Evolutionary conservation across 139 green algal genomes (phyloP), one percentile per base, ranked within the genome.

Genomic region (Ulvella scutata): DNA sequence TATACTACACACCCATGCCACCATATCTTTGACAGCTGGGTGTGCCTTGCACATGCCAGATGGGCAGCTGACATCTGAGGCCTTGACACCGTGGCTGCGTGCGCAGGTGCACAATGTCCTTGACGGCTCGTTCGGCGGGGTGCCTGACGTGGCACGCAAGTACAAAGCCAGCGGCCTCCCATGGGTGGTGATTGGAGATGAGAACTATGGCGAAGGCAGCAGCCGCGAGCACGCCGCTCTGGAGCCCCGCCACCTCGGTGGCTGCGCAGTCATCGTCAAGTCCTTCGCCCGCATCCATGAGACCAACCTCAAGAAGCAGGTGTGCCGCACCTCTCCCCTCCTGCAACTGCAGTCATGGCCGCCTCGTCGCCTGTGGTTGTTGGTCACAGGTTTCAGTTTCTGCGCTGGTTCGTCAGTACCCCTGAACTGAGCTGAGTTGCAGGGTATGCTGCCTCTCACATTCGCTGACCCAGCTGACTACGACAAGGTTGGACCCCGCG

Each of bases 281-380:
- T 92, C 83, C 2, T 98, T 98, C 81, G 93, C 93, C 3, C 90
- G 93, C 80, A 98, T 98, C 79, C 93, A 98, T 79, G 93, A 98
- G 83, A 97, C 93, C 75, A 97, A 97, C 85, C 85, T 97, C 61
- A 97, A 97, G 86, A 98, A 98, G 88, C 91, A 95, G 83, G 51
- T 67, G 51, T 17, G 40, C 17, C 40, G 13, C 13, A 26, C 40
- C 17, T 13, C 51, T n/a, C 51, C 9, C 17, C 2, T 6, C 51
- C 33, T 26, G 7, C 51, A 34, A 26, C 51, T 36, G 9, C 40
- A 59, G 40, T 59, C 40, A 1, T 26, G 20, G n/a, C 13, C 51
- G 51, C 13, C 20, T n/a, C 51, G 20, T 67, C 1, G 0, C 9
- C 4, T 67, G 51, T 29, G 10, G 17, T 1, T 6, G 13, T 9